Percentiles rank a stretch among this genome's conserved stretches.
These are phyloP conservation scores for Herpotrichia juniperi DNA, from an alignment of 2,329 filamentous ascomycete genomes.

Conservation along the genomic window DNA sequence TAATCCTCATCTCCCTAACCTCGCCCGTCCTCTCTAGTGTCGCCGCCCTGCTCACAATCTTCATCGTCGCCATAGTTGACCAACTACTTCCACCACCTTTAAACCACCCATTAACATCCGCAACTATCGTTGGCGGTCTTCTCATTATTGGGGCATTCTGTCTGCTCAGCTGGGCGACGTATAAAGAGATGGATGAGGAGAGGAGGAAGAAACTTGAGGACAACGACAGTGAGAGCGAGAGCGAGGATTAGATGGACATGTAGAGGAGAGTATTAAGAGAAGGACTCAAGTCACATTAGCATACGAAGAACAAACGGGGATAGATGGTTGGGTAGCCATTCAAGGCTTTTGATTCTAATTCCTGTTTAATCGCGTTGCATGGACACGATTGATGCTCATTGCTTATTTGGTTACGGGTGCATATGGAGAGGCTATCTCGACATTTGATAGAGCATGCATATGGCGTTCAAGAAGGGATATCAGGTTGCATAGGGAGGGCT, in stretches of 20 bases:
- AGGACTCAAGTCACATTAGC: background rate
- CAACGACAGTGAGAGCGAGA: conserved; percentile 52
- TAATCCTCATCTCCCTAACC: conserved; percentile 90
- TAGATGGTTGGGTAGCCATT: background rate
- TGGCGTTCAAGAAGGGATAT: background rate
- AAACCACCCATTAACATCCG: conserved; percentile 75
- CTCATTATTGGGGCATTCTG: conserved; percentile 88
- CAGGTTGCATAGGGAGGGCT: no score
- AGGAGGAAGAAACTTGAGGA: conserved; percentile 62
- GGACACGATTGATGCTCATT: background rate
- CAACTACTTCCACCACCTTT: conserved; percentile 74
- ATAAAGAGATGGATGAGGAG: conserved; percentile 89
- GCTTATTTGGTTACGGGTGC: background rate
- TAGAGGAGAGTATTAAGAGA: background rate
- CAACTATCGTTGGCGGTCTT: conserved; percentile 80
- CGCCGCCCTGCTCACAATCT: conserved; percentile 92
- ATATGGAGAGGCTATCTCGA: background rate
- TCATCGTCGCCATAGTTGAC: conserved; percentile 91
- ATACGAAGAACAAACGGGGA: background rate
- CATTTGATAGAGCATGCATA: background rate
- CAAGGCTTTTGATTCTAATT: background rate
- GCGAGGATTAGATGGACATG: conserved; percentile 24
- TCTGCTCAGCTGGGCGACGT: conserved; percentile 90
- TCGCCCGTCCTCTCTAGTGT: conserved; percentile 92
- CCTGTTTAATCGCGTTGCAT: background rate